phyloP scores from a whole-genome alignment of 2,329 filamentous ascomycete genomes.

The Aspergillus felis region DNA sequence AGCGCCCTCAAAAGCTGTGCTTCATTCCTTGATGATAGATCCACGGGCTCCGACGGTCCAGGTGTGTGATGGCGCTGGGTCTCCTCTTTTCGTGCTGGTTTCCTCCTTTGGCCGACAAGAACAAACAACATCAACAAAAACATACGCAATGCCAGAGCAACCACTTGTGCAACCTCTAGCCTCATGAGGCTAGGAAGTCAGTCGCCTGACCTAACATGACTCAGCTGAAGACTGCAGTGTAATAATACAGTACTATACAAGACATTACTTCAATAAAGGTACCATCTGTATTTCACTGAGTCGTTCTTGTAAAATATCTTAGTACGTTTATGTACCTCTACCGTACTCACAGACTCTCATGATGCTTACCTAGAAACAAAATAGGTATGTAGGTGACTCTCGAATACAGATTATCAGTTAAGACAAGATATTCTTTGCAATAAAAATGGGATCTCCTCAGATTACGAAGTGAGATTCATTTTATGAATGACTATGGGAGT shows the following conservation, averaged over 20 bases:
- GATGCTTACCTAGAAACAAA: too few species aligned
- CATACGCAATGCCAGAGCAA: slow-evolving; percentile 28
- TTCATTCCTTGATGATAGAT: background rate
- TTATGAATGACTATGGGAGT: background rate
- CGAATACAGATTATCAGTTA: too few species aligned
- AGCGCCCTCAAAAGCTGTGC: background rate
- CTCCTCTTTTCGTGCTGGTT: background rate
- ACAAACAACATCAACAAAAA: slow-evolving; percentile 35
- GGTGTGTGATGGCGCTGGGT: background rate
- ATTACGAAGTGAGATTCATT: background rate
- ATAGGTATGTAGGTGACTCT: too few species aligned
- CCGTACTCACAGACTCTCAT: too few species aligned
- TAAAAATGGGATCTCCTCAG: too few species aligned
- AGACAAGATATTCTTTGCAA: too few species aligned
- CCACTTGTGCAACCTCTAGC: slow-evolving; percentile 20
- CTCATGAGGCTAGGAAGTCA: background rate
- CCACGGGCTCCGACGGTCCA: background rate
- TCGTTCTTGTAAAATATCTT: background rate
- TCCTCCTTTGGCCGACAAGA: background rate
- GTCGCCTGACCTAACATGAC: slow-evolving; percentile 1
- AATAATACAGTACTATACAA: background rate
- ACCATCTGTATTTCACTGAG: background rate
- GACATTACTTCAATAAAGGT: background rate
- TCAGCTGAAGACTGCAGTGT: background rate
- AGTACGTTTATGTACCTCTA: too few species aligned